A percentile compares a stretch with the other conserved stretches of the same genome.
phyloP scores from a whole-genome alignment of 495 filamentous ascomycete genomes.

The Neurospora hispaniola region DNA sequence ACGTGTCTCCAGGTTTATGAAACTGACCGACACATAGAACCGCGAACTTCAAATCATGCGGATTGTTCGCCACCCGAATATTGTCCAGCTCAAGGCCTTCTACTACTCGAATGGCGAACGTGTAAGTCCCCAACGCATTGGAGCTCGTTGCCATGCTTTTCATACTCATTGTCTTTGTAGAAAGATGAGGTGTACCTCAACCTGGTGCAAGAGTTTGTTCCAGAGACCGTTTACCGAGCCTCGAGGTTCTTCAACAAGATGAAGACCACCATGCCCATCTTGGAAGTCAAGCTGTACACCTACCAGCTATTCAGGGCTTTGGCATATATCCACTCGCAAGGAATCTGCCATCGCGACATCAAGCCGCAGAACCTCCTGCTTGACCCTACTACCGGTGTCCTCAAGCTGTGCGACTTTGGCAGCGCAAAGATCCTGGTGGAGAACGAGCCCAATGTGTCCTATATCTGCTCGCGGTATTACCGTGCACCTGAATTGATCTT shows the following conservation, averaged over 20 bases:
- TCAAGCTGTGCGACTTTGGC: constrained; percentile 98
- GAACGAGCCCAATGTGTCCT: constrained; percentile 98
- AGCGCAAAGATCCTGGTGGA: constrained; percentile 98
- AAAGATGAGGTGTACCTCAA: constrained; percentile 99
- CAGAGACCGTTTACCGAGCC: constrained; percentile 97
- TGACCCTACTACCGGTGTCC: constrained; percentile 77
- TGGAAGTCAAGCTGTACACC: constrained; percentile 98
- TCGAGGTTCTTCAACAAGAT: constrained; percentile 99
- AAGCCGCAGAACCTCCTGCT: constrained; percentile 97
- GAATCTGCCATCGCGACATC: constrained; percentile 98
- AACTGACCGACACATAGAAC: constrained; percentile 54
- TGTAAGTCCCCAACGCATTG: constrained; percentile 42
- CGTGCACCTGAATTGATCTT: constrained; percentile 97
- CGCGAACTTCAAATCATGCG: constrained; percentile 99
- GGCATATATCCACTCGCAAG: constrained; percentile 98
- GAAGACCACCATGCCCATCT: constrained; percentile 98
- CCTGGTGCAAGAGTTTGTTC: constrained; percentile 94
- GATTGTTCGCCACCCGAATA: constrained; percentile 96
- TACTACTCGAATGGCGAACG: constrained; percentile 99
- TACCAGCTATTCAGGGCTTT: constrained; percentile 98
- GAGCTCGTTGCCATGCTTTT: constrained; percentile 1
- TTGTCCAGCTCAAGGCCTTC: constrained; percentile 97
- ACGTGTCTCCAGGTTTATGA: background rate
- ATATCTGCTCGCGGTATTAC: constrained; percentile 99
- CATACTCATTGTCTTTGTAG: constrained; percentile 35